Conservation (phyloP, 2,329 filamentous ascomycete genomes). For the Neocatenulostroma microsporum region DNA sequence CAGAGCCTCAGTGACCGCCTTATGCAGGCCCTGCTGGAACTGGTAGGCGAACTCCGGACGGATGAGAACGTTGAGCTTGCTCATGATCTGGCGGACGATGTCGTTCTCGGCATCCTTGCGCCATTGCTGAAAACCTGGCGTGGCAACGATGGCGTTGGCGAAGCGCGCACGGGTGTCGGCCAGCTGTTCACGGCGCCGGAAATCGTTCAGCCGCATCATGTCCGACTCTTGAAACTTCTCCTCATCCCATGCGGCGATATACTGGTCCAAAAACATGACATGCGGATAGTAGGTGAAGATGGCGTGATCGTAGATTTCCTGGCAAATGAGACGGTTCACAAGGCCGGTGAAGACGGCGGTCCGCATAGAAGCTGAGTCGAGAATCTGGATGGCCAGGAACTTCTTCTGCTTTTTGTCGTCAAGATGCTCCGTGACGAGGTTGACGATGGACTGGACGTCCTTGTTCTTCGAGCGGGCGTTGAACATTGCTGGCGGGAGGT, state of each 20-base stretch:
- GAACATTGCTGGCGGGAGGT: neutral
- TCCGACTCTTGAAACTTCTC: slow-evolving; percentile 1
- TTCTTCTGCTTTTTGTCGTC: slow-evolving; percentile 1
- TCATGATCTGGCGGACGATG: slow-evolving; percentile 4
- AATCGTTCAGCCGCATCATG: slow-evolving; percentile 1
- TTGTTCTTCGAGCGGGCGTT: neutral
- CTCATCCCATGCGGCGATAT: neutral
- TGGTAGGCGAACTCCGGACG: neutral
- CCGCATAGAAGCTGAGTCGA: no score
- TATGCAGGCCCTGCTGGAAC: slow-evolving; percentile 3
- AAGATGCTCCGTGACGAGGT: slow-evolving; percentile 2
- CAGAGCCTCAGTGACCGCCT: slow-evolving; percentile 9
- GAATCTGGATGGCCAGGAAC: no score
- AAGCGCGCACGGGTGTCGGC: slow-evolving; percentile 6
- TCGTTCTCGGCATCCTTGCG: slow-evolving; percentile 2
- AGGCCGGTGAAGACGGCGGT: slow-evolving; percentile 9
- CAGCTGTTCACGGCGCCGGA: neutral
- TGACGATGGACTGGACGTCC: slow-evolving; percentile 3
- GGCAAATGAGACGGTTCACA: slow-evolving; percentile 4
- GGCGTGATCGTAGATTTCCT: slow-evolving; percentile 4
- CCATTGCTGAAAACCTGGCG: slow-evolving; percentile 13
- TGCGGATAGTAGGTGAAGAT: slow-evolving; percentile 2
- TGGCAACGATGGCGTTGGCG: slow-evolving; percentile 6
- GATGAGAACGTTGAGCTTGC: slow-evolving; percentile 6
- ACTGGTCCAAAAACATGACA: neutral